Conservation (phyloP, 148 eudicot species). For the Rhododendron griersonianum region DNA sequence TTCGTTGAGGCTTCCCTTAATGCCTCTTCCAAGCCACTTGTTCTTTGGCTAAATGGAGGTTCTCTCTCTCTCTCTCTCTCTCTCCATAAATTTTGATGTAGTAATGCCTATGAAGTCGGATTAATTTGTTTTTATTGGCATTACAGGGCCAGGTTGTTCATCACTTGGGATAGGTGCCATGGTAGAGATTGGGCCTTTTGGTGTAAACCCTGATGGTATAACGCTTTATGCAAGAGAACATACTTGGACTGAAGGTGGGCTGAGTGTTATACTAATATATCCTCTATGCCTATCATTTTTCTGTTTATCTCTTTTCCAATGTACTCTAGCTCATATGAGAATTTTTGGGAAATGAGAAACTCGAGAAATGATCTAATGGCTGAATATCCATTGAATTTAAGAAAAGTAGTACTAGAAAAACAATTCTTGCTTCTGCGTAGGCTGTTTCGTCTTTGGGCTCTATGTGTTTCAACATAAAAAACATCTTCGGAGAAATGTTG, state of each 20-base stretch:
- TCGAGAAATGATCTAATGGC: neutral
- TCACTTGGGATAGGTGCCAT: conserved; percentile 46
- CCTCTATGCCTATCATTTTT: neutral
- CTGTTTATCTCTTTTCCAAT: neutral
- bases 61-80: neutral
- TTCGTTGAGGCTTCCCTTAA: conserved; percentile 34
- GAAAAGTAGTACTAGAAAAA: neutral
- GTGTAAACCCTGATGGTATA: conserved; percentile 40
- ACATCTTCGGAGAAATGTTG: neutral
- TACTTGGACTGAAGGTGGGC: conserved; percentile 42
- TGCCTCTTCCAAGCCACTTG: conserved; percentile 34
- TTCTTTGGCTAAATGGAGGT: conserved; percentile 59
- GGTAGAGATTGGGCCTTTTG: conserved; percentile 51
- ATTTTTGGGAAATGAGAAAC: neutral
- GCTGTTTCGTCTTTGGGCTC: neutral
- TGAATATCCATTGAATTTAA: neutral
- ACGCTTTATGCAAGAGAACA: conserved; percentile 28
- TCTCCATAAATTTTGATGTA: neutral
- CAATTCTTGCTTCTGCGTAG: neutral
- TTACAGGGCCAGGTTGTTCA: conserved; percentile 52
- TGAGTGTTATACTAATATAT: neutral
- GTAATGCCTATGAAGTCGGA: neutral
- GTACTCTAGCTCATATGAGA: neutral
- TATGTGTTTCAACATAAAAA: neutral
- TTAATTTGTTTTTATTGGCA: neutral